A percentile compares a stretch with the other conserved stretches of the same genome.
Conservation (phyloP, 371 early-diverging fungal genomes). For the Haplosporangium sp. region DNA sequence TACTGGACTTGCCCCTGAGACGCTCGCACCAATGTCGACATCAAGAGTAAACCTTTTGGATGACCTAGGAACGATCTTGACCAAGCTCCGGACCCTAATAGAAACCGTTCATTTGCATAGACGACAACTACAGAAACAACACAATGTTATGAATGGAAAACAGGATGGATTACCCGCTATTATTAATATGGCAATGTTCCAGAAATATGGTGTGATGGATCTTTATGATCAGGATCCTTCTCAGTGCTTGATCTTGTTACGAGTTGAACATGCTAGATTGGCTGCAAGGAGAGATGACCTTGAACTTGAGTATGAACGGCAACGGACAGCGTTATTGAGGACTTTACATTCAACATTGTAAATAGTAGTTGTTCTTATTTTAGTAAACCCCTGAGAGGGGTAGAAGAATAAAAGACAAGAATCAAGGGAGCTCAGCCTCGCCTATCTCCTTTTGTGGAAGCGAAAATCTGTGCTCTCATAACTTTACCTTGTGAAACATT, state of each 20-base stretch:
- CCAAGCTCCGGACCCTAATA: slow-evolving; percentile 14
- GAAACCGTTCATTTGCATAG: slow-evolving; percentile 18
- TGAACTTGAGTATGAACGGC: slow-evolving; percentile 24
- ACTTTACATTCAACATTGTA: slow-evolving; percentile 5
- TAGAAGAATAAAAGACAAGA: no score
- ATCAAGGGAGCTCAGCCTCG: no score
- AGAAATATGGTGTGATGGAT: slow-evolving; percentile 24
- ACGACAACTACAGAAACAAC: slow-evolving; percentile 1
- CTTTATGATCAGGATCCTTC: slow-evolving; percentile 19
- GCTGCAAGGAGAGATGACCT: slow-evolving; percentile 22
- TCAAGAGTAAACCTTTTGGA: slow-evolving; percentile 23
- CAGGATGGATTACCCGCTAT: background rate
- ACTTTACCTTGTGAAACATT: no score
- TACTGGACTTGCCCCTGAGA: slow-evolving; percentile 18
- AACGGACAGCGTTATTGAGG: slow-evolving; percentile 19
- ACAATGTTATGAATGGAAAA: background rate
- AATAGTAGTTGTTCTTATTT: background rate
- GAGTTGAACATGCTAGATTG: slow-evolving; percentile 19
- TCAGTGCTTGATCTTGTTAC: slow-evolving; percentile 8
- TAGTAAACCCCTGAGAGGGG: no score
- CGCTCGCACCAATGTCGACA: slow-evolving; percentile 15
- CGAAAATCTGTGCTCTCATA: no score
- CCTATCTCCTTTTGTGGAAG: no score
- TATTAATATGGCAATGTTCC: slow-evolving; percentile 16
- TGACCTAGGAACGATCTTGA: slow-evolving; percentile 23